Percentiles rank a stretch among this genome's conserved stretches.
These are phyloP conservation scores for Psophocarpus tetragonolobus DNA, from an alignment of 306 rosid species.

Conservation along the genomic window DNA sequence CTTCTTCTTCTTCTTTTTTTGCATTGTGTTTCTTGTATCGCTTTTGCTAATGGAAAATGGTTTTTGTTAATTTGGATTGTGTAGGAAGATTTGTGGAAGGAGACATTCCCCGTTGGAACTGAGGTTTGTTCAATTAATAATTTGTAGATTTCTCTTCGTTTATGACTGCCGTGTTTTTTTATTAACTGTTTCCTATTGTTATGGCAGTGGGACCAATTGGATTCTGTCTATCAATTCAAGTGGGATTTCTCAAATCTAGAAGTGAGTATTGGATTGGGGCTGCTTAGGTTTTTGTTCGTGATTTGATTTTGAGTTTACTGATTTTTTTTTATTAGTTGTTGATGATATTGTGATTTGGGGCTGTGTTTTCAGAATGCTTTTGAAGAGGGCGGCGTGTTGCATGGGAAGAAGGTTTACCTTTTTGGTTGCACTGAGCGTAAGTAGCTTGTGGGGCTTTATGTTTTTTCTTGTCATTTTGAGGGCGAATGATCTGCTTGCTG, in stretches of 20 bases:
- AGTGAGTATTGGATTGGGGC: conserved; percentile 37
- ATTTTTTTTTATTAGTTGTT: neutral
- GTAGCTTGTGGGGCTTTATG: conserved; percentile 20
- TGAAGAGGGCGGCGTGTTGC: conserved; percentile 72
- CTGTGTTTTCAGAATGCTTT: conserved; percentile 55
- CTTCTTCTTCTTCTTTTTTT: neutral
- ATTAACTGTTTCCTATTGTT: neutral
- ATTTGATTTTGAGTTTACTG: neutral
- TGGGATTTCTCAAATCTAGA: conserved; percentile 62
- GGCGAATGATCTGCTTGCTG: neutral
- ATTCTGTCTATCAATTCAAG: conserved; percentile 50
- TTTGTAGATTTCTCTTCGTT: neutral
- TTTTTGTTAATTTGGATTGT: conserved; percentile 25
- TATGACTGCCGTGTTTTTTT: neutral
- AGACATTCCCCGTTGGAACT: conserved; percentile 55
- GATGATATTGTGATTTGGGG: conserved; percentile 7
- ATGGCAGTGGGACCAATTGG: conserved; percentile 60
- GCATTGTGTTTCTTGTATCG: neutral
- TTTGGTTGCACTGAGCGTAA: conserved; percentile 83
- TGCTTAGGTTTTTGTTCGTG: neutral
- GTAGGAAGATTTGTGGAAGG: conserved; percentile 58
- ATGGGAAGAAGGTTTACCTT: conserved; percentile 73
- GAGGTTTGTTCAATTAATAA: conserved; percentile 42
- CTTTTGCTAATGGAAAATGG: neutral
- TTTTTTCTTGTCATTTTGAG: neutral